Base-by-base conservation (phyloP, 2,329 filamentous ascomycete genomes). In the Neofusicoccum sp. region DNA sequence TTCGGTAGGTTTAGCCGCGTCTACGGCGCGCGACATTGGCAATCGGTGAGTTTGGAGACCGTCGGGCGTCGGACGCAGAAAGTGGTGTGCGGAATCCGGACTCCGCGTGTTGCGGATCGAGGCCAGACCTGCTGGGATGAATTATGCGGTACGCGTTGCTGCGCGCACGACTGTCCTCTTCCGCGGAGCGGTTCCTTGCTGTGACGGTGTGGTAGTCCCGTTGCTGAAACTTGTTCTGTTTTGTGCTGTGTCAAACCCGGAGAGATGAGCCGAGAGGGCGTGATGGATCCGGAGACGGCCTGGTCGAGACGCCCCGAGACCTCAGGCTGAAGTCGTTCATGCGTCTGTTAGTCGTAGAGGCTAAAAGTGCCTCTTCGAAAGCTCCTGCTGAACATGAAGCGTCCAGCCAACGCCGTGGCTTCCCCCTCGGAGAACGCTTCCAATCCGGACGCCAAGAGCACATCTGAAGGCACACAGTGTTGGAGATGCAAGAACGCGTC, bases 171-270 rank as follows among this genome's bases (percentile, higher is more conserved):
- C 16, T 30, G 11, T 5, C 11, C 26, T 33, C 12, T 4, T 12
- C 26, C 14, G 36, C 4, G 4, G 7, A 30, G 16, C 14, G 47
- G 34, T 11, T 56, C 8, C 20, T 24, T 14, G 14, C 24, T 16
- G 49, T 26, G 49, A n/a, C 31, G 14, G 16, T 28, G 24, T 20
- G 34, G 49, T 11, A 16, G 28, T 41, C 6, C 49, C 49, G 49
- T 43, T 56, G 51, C 51, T 56, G 51, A 56, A 56, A 56, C 51
- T 56, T 56, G 38, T 56, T 56, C 51, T 56, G 51, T 56, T 56
- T 56, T 56, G 51, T 28, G 26, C 40, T 31, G 40, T 28, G 31
- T 54, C 34, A 16, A 54, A 36, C 12, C 14, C 24, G 51, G 36
- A n/a, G 24, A 34, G 51, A 28, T 30, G 33, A 24, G 36, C 51